Evolutionary conservation across 2,329 filamentous ascomycete species (phyloP).

Genomic region (Rutstroemia sp.): DNA sequence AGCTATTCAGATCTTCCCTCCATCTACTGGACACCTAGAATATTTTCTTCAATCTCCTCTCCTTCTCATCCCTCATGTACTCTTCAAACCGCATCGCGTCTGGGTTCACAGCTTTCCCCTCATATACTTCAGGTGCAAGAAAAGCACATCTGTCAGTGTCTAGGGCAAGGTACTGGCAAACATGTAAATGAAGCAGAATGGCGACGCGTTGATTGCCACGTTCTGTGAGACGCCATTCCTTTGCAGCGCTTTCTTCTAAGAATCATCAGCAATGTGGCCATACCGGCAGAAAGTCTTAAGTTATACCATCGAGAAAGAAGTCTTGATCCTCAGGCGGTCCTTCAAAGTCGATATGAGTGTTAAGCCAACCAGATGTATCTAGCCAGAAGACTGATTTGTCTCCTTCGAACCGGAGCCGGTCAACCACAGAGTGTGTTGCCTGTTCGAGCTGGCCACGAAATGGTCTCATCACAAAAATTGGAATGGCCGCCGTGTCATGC

Average conservation of each 20-base stretch:
- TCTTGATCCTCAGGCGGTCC: slow-evolving; percentile 20
- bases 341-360: slow-evolving; percentile 22
- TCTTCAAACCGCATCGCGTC: slow-evolving; percentile 17
- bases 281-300: background rate
- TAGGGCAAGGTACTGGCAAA: slow-evolving; percentile 31
- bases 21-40: slow-evolving; percentile 13
- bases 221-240: slow-evolving; percentile 28
- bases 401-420: slow-evolving; percentile 29
- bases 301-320: slow-evolving; percentile 27
- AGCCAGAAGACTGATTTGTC: slow-evolving; percentile 33
- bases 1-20: background rate
- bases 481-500: slow-evolving; percentile 24
- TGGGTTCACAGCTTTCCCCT: slow-evolving; percentile 14
- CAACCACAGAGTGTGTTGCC: slow-evolving; percentile 29
- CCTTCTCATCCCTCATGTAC: slow-evolving; percentile 16
- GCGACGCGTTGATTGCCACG: slow-evolving; percentile 31
- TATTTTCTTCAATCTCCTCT: slow-evolving; percentile 19
- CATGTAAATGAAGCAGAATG: slow-evolving; percentile 31
- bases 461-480: slow-evolving; percentile 33
- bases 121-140: slow-evolving; percentile 27
- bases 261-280: background rate
- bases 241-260: slow-evolving; percentile 18
- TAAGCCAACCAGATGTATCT: slow-evolving; percentile 34
- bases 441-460: slow-evolving; percentile 30
- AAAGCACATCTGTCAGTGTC: slow-evolving; percentile 29